Evolutionary conservation across 2,329 filamentous ascomycete genomes (phyloP).

Genomic region (Nigrospora oryzae): DNA sequence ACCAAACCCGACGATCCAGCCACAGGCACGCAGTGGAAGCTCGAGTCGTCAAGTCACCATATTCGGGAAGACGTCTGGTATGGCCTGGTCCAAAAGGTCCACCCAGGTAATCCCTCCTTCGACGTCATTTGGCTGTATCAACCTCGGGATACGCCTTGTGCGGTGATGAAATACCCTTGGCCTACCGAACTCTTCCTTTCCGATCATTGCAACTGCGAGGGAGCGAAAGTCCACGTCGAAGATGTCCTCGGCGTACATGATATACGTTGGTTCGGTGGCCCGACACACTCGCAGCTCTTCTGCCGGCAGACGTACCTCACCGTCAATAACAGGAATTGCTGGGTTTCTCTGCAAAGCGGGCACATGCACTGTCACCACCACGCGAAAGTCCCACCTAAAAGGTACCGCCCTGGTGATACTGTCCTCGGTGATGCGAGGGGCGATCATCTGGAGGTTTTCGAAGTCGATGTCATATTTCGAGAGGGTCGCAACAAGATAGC

Average conservation of each 20-base stretch:
- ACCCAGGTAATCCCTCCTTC: conserved; percentile 32
- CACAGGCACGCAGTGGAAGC: conserved; percentile 47
- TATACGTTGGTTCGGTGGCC: conserved; percentile 48
- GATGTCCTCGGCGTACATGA: conserved; percentile 50
- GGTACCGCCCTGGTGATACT: conserved; percentile 47
- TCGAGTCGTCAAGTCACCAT: conserved; percentile 32
- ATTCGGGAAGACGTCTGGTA: conserved; percentile 53
- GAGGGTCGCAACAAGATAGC: conserved; percentile 18
- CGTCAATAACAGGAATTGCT: conserved; percentile 41
- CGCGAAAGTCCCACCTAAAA: conserved; percentile 2
- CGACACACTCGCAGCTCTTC: conserved; percentile 48
- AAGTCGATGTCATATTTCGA: conserved; percentile 36
- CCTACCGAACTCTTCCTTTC: conserved; percentile 69
- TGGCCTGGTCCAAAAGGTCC: conserved; percentile 56
- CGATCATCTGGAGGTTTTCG: conserved; percentile 48
- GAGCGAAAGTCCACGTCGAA: conserved; percentile 35
- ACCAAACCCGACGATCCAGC: conserved; percentile 35
- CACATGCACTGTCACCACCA: conserved; percentile 44
- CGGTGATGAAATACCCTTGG: conserved; percentile 58
- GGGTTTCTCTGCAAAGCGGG: conserved; percentile 44
- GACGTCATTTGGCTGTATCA: conserved; percentile 69
- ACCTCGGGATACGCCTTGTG: conserved; percentile 62
- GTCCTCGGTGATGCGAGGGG: conserved; percentile 35
- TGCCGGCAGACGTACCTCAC: conserved; percentile 62
- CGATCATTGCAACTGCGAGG: conserved; percentile 63